These are phyloP conservation scores for Gentiana dahurica DNA, from an alignment of 257 asterid genomes.

Conservation along the genomic window DNA sequence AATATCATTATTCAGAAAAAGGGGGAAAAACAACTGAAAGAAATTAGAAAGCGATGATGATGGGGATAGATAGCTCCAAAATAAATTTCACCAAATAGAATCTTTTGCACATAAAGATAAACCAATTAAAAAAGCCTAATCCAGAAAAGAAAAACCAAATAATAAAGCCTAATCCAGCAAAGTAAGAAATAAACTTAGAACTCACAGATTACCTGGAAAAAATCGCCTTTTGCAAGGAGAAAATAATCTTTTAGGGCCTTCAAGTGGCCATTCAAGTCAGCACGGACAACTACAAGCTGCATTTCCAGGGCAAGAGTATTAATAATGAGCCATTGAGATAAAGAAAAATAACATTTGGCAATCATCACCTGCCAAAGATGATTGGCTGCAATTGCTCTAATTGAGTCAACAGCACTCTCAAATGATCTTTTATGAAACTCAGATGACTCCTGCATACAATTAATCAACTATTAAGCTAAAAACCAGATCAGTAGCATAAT, in stretches of 20 bases:
- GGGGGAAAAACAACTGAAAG: no score
- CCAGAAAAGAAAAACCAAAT: neutral
- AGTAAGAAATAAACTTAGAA: neutral
- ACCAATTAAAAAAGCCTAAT: no score
- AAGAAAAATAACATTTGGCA: conserved; percentile 14
- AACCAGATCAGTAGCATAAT: neutral
- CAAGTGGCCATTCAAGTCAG: conserved; percentile 98
- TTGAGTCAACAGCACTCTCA: conserved; percentile 71
- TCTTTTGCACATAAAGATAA: no score
- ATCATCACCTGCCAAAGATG: conserved; percentile 92
- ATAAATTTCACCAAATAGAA: no score
- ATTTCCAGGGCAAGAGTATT: conserved; percentile 17
- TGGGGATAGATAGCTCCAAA: no score
- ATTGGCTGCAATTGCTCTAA: conserved; percentile 89
- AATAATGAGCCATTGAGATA: conserved; percentile 13
- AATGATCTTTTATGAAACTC: conserved; percentile 94
- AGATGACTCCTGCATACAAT: conserved; percentile 61
- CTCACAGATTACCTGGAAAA: conserved; percentile 66
- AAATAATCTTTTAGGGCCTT: conserved; percentile 97
- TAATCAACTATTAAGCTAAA: conserved; percentile 13
- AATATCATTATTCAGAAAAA: no score
- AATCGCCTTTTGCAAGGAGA: conserved; percentile 95
- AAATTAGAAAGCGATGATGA: no score
- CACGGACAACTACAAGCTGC: conserved; percentile 97
- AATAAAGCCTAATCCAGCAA: neutral